These are phyloP conservation scores for Colletotrichum endophyticum DNA, from an alignment of 2,329 filamentous ascomycete species.

Conservation along the genomic window DNA sequence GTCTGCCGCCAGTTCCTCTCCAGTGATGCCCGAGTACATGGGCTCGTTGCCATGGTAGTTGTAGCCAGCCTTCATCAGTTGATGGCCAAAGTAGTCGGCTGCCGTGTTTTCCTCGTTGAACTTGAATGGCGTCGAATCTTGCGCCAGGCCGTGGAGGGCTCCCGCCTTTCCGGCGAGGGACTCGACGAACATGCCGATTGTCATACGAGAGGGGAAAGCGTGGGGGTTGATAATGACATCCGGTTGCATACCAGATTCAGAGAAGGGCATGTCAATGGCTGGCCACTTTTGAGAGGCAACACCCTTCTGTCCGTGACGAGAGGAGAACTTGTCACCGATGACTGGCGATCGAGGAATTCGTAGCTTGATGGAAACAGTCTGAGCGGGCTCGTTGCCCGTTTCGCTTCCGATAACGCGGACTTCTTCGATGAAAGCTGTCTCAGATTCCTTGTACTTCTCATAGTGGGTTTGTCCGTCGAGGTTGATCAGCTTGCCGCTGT, in stretches of 20 bases:
- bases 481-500: conserved; percentile 80
- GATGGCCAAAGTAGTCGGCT: conserved; percentile 93
- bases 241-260: conserved; percentile 93
- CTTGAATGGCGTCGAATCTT: conserved; percentile 93
- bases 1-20: conserved; percentile 90
- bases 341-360: conserved; percentile 88
- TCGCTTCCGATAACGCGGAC: conserved; percentile 90
- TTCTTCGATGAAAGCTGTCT: conserved; percentile 89
- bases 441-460: conserved; percentile 92
- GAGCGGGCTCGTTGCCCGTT: conserved; percentile 79
- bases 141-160: conserved; percentile 91
- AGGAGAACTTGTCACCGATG: conserved; percentile 99
- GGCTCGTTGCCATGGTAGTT: conserved; percentile 99
- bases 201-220: conserved; percentile 99
- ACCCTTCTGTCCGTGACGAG: conserved; percentile 97
- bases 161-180: conserved; percentile 95
- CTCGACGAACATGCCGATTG: conserved; percentile 99
- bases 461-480: conserved; percentile 85
- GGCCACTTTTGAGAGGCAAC: conserved; percentile 97
- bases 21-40: conserved; percentile 97
- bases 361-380: conserved; percentile 91
- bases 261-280: conserved; percentile 91
- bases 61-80: conserved; percentile 93
- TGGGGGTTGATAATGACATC: conserved; percentile 99
- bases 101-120: conserved; percentile 94